Conservation (phyloP, 2,329 filamentous ascomycete species). For the Zymoseptoria brevis region DNA sequence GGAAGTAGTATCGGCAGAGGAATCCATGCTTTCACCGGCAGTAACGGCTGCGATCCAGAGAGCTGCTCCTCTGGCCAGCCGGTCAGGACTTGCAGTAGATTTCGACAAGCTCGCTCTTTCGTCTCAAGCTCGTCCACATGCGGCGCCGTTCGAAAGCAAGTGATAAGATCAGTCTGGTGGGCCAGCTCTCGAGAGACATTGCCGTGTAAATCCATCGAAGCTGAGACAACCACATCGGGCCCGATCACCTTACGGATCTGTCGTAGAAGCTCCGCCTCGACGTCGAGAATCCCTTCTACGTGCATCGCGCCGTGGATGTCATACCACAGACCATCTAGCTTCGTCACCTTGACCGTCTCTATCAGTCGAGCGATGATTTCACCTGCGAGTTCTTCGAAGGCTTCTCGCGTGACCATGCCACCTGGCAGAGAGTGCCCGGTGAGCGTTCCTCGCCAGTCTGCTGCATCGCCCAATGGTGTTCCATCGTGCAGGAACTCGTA, state of each 20-base stretch:
- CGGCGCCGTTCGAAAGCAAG: conserved; percentile 15
- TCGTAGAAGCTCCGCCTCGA: conserved; percentile 13
- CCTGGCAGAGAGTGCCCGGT: conserved; percentile 14
- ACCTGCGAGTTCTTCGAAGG: conserved; percentile 12
- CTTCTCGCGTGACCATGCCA: conserved; percentile 12
- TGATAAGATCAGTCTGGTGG: conserved; percentile 12
- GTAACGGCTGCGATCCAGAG: background rate
- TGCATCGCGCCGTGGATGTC: conserved; percentile 19
- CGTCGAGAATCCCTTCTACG: conserved; percentile 14
- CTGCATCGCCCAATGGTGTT: conserved; percentile 5
- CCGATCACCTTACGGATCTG: conserved; percentile 13
- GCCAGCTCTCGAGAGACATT: conserved; percentile 14
- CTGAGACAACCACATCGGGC: conserved; percentile 11
- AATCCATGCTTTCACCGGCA: conserved; percentile 17
- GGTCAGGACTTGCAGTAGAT: conserved; percentile 10
- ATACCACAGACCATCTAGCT: conserved; percentile 15
- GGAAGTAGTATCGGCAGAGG: conserved; percentile 14
- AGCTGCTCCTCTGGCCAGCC: background rate
- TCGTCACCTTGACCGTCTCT: background rate
- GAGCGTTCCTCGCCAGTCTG: conserved; percentile 11
- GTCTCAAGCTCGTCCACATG: conserved; percentile 15
- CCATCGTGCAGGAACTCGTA: conserved; percentile 9
- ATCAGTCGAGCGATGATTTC: conserved; percentile 9
- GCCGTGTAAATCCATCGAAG: conserved; percentile 18
- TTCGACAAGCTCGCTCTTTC: conserved; percentile 12